These are phyloP conservation scores for Aspergillus persii DNA, from an alignment of 2,329 filamentous ascomycete genomes.

Conservation along the genomic window DNA sequence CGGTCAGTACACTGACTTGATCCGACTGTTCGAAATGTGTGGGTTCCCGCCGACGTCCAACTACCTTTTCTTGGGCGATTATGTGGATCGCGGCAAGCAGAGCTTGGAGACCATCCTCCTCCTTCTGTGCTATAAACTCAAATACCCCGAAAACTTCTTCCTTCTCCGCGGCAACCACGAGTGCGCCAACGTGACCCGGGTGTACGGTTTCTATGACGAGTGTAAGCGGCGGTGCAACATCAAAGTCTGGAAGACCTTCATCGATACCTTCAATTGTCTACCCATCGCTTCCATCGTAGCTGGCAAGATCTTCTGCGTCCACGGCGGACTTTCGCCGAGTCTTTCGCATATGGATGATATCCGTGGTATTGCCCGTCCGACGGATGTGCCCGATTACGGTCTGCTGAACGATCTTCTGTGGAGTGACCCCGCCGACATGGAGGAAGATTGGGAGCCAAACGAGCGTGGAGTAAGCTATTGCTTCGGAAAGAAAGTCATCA, in stretches of 20 bases:
- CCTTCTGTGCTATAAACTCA: slow-evolving; percentile 93
- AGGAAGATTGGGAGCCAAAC: slow-evolving; percentile 96
- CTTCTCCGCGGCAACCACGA: slow-evolving; percentile 92
- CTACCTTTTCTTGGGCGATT: slow-evolving; percentile 92
- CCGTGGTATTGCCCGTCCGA: slow-evolving; percentile 88
- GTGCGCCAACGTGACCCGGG: slow-evolving; percentile 90
- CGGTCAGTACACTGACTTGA: slow-evolving; percentile 92
- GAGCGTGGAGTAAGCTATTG: slow-evolving; percentile 97
- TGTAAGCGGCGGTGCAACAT: slow-evolving; percentile 96
- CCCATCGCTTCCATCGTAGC: slow-evolving; percentile 96
- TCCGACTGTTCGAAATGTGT: slow-evolving; percentile 98
- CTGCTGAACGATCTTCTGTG: slow-evolving; percentile 92
- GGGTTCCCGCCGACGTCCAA: slow-evolving; percentile 90
- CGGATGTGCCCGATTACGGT: slow-evolving; percentile 95
- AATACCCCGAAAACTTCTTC: slow-evolving; percentile 97
- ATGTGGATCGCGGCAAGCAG: slow-evolving; percentile 95
- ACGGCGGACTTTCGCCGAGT: slow-evolving; percentile 88
- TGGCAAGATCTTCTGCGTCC: slow-evolving; percentile 96
- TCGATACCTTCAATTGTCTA: slow-evolving; percentile 93
- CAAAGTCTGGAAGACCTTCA: slow-evolving; percentile 97
- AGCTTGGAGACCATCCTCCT: slow-evolving; percentile 92
- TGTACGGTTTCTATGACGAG: slow-evolving; percentile 98
- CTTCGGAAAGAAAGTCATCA: slow-evolving; percentile 97
- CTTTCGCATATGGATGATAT: slow-evolving; percentile 98
- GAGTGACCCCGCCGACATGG: slow-evolving; percentile 98